Base-by-base conservation (phyloP, 2,329 filamentous ascomycete genomes). In the Colletotrichum falcatum region DNA sequence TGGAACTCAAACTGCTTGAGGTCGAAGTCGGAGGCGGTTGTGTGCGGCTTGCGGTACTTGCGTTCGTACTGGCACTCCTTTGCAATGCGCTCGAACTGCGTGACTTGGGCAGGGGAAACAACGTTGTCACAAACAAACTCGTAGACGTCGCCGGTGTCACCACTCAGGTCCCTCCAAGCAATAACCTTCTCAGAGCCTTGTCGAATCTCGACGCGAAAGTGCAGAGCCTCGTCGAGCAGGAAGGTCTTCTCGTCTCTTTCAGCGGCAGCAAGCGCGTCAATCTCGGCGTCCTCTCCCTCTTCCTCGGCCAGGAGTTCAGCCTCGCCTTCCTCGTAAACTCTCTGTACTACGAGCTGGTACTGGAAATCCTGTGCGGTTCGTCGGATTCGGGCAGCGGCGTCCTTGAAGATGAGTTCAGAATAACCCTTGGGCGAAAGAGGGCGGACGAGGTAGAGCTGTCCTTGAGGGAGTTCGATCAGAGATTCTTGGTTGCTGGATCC, bases 211-310 rank as follows among this genome's bases (percentile, higher is more conserved):
- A 94, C 92, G 67, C 95, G 91, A 77, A 99, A 94, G 78, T 94
- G 94, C 46, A 99, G 86, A 64, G 90, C 89, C 80, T 98, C 92
- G 87, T 98, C 95, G n/a, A 99, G 90, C 58, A 98, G 83, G 79
- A 98, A 99, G 0, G 92, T 95, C 85, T 97, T 98, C 83, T 99
- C 96, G 91, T 99, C 97, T 76, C 94, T 94, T 77, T 98, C 95
- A 30, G 86, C 85, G 37, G 86, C 87, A 35, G 87, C 87, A 64
- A 96, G 86, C n/a, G 89, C 90, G 77, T 95, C 93, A 54, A 89
- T 88, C 68, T 89, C 92, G 58, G 88, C 91, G 83, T 97, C 93
- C 73, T 95, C 94, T 62, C 90, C 94, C 76, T 95, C 94, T 79
- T 97, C 95, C 75, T 97, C 95, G 54, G 92, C 94, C 51, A 97